These are phyloP conservation scores for Stagonosporopsis chrysanthemi DNA, from an alignment of 2,329 filamentous ascomycete species.

Conservation along the genomic window DNA sequence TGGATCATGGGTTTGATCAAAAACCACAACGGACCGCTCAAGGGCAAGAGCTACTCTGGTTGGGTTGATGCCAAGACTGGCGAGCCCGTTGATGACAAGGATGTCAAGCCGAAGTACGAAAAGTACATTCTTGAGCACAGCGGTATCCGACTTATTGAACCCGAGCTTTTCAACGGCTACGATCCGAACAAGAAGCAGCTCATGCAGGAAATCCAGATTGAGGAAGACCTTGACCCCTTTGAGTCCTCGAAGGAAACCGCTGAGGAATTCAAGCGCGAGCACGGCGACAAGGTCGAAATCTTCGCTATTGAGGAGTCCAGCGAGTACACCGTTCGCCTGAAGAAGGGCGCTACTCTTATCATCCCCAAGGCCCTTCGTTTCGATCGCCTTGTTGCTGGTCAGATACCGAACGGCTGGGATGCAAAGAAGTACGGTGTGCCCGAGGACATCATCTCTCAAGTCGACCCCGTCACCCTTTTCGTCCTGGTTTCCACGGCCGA, in stretches of 20 bases:
- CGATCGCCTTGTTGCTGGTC: constrained; percentile 94
- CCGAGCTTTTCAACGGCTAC: constrained; percentile 95
- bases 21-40: constrained; percentile 95
- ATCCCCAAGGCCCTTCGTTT: constrained; percentile 98
- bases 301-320: constrained; percentile 94
- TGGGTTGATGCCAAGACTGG: constrained; percentile 96
- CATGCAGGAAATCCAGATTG: constrained; percentile 95
- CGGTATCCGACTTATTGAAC: constrained; percentile 96
- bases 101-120: constrained; percentile 97
- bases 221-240: constrained; percentile 96
- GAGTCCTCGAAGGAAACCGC: constrained; percentile 97
- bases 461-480: constrained; percentile 94
- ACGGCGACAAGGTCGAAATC: constrained; percentile 96
- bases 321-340: constrained; percentile 92
- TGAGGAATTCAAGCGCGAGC: constrained; percentile 95
- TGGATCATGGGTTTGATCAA: constrained; percentile 99
- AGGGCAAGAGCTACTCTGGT: constrained; percentile 94
- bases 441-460: constrained; percentile 96
- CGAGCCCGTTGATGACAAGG: constrained; percentile 97
- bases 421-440: constrained; percentile 95
- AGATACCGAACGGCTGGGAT: constrained; percentile 97
- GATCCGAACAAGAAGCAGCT: constrained; percentile 99
- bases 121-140: constrained; percentile 95
- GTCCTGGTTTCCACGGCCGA: constrained; percentile 94
- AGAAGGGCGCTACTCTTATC: constrained; percentile 92